These are phyloP conservation scores for Shiraia bambusicola DNA, from an alignment of 2,329 filamentous ascomycete genomes.

Conservation along the genomic window DNA sequence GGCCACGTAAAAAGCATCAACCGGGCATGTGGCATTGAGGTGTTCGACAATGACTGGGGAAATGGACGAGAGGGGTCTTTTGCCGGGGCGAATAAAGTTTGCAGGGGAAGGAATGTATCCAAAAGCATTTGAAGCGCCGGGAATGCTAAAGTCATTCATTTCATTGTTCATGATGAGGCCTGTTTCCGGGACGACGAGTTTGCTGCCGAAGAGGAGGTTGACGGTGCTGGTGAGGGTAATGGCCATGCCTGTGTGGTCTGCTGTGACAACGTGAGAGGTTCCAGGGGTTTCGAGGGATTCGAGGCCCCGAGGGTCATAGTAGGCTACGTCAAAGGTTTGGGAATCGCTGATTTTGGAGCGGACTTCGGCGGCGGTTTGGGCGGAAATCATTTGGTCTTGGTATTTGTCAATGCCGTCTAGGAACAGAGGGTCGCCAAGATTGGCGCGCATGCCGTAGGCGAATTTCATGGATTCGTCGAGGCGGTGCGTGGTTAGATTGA, in stretches of 20 bases:
- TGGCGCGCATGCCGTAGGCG: conserved; percentile 74
- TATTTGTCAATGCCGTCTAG: conserved; percentile 63
- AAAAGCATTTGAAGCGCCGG: conserved; percentile 74
- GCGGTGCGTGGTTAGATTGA: conserved; percentile 75
- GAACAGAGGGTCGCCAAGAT: conserved; percentile 80
- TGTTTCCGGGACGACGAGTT: conserved; percentile 76
- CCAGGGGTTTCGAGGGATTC: conserved; percentile 71
- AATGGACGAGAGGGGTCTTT: conserved; percentile 82
- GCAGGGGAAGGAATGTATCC: conserved; percentile 76
- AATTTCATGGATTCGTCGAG: conserved; percentile 89
- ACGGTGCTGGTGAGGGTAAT: conserved; percentile 83
- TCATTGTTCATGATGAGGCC: conserved; percentile 72
- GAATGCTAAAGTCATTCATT: conserved; percentile 71
- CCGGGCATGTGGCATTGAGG: conserved; percentile 52
- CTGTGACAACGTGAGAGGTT: conserved; percentile 71
- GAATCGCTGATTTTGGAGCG: conserved; percentile 70
- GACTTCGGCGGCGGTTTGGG: conserved; percentile 60
- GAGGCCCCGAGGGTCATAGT: conserved; percentile 70
- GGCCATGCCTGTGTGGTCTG: conserved; percentile 72
- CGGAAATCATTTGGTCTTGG: conserved; percentile 67
- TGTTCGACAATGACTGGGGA: conserved; percentile 75
- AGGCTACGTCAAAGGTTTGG: conserved; percentile 68
- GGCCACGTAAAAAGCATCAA: conserved; percentile 60
- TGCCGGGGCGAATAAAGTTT: conserved; percentile 80
- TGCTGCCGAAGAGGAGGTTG: conserved; percentile 81